phyloP scores from a whole-genome alignment of 75 land plant genomes.

The Sequoia sempervirens region DNA sequence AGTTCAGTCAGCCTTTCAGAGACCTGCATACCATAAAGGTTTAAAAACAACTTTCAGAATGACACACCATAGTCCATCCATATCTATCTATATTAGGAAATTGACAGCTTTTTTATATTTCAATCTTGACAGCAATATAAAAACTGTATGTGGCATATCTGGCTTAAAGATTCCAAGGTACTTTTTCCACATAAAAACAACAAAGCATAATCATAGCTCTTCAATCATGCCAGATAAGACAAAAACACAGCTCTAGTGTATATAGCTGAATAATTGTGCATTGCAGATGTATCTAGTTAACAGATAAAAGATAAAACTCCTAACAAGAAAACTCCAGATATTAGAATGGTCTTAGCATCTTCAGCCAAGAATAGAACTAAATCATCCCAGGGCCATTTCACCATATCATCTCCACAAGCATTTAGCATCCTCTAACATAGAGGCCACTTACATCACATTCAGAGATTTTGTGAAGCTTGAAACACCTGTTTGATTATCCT shows the following conservation, averaged over 20 bases:
- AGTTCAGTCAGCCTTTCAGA: constrained; percentile 72
- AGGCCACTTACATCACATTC: not conserved
- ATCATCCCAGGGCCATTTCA: not conserved
- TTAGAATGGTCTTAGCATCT: not conserved
- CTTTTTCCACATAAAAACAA: not conserved
- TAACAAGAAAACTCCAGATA: not conserved
- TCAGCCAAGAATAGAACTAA: not conserved
- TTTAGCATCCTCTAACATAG: not conserved
- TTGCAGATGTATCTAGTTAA: not conserved
- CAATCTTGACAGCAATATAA: not conserved
- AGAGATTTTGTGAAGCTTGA: not conserved
- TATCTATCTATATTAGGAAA: not conserved
- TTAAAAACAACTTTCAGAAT: not conserved
- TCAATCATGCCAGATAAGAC: not conserved
- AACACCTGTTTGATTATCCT: not conserved
- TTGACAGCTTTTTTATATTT: not conserved
- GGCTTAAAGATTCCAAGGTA: not conserved
- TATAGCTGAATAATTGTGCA: not conserved
- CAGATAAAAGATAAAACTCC: not conserved
- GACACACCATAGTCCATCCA: not conserved
- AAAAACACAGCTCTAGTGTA: not conserved
- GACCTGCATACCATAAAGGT: constrained; percentile 48
- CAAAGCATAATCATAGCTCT: not conserved
- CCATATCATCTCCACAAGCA: not conserved
- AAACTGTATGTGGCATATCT: not conserved